Percentiles rank a stretch among this genome's conserved stretches.
Evolutionary conservation across 2,329 filamentous ascomycete species (phyloP).

Genomic region (Diaporthe humulicola): DNA sequence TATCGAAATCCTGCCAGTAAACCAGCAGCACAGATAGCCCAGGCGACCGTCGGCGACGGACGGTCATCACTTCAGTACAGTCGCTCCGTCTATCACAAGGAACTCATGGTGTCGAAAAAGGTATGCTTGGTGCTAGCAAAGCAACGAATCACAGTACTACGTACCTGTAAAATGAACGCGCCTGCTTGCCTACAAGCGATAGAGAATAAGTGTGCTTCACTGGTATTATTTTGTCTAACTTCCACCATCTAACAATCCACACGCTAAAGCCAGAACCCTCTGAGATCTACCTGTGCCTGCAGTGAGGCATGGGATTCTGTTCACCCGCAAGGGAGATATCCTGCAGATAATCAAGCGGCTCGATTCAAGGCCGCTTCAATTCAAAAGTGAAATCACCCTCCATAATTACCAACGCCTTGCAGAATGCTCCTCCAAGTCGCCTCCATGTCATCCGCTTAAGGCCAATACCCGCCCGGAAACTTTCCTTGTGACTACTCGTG

Average conservation of each 20-base stretch:
- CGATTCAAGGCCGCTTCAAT: not conserved
- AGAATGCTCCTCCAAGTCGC: not conserved
- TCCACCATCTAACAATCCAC: no score
- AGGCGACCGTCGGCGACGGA: no score
- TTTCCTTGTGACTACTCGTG: not conserved
- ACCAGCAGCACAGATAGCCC: not conserved
- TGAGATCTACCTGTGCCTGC: not conserved
- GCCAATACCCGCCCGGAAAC: not conserved
- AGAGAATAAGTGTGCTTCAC: not conserved
- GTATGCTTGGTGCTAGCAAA: no score
- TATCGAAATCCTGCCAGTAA: conserved; percentile 12
- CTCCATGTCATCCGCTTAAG: not conserved
- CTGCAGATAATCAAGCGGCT: not conserved
- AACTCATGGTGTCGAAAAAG: no score
- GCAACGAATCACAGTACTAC: no score
- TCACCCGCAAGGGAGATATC: not conserved
- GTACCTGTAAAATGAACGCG: no score
- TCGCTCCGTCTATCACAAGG: no score
- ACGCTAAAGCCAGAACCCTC: not conserved
- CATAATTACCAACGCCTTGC: not conserved
- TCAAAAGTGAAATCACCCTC: not conserved
- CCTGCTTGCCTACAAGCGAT: no score
- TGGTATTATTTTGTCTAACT: not conserved
- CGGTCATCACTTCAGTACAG: no score
- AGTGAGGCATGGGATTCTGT: not conserved